Evolutionary conservation across 768 basidiomycete genomes (phyloP), one percentile per base, ranked within the genome.

Genomic region (Kwoniella botswanensis): DNA sequence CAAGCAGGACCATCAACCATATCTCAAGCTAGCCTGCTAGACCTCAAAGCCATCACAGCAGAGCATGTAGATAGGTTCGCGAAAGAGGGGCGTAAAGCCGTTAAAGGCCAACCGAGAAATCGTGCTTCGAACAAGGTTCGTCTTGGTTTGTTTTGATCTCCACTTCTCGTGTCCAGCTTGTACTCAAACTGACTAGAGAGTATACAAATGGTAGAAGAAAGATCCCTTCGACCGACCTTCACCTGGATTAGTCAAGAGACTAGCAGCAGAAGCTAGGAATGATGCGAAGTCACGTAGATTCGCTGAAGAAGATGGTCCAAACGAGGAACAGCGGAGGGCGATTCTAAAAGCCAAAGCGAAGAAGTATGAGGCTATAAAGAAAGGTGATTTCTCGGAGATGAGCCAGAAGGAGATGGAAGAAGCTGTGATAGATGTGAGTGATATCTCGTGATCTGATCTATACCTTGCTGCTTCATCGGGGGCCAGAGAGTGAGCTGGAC

Each of bases 151-250:
- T 64, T 21, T 35, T 13, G 15, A 67, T 57, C 65, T 67, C 65
- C 41, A 54, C 58, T 62, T 55, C 62, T 67, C 15, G 18, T 17
- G n/a, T 58, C 65, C 65, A 67, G 56, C 43, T 46, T 9, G 22
- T 4, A 26, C 26, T 26, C 7, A 22, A 4, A 15, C 29, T 56
- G 17, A 12, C 22, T 21, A 35, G 11, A 35, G 11, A 12, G n/a
- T 17, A 24, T 55, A 55, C 54, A 3, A 17, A 55, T 35, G 26
- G 15, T 55, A 77, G 71, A 65, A 65, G 11, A 75, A 75, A 68
- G 80, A 83, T 61, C 80, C 77, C 12, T 83, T 83, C 63, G 72
- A 78, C 21, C 62, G 78, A 26, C 81, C 79, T 2, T 81, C 80
- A 50, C 82, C 82, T 5, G 79, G 79, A 4, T 68, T 83, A 18